These are phyloP conservation scores for Emergomyces pasteurianus DNA, from an alignment of 2,329 filamentous ascomycete genomes.

Conservation along the genomic window DNA sequence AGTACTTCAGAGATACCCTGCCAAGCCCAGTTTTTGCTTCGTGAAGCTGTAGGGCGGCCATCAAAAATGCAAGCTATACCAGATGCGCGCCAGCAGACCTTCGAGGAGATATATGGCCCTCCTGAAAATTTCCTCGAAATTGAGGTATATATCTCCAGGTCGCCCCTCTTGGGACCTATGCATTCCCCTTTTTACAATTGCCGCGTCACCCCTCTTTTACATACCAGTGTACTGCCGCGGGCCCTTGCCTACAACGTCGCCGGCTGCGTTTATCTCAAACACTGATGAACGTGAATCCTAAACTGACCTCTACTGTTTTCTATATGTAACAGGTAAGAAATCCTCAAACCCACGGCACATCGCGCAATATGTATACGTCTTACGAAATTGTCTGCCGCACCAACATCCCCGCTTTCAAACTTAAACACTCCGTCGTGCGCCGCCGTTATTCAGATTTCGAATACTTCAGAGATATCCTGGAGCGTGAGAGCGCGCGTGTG, in stretches of 20 bases:
- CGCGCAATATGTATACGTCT: slow-evolving; percentile 94
- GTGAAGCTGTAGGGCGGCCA: slow-evolving; percentile 4
- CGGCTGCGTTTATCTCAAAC: neutral
- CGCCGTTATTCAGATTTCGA: slow-evolving; percentile 97
- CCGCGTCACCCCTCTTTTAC: neutral
- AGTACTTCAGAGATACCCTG: neutral
- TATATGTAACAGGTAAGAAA: slow-evolving; percentile 60
- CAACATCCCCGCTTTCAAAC: slow-evolving; percentile 98
- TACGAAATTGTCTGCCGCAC: slow-evolving; percentile 97
- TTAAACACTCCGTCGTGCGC: slow-evolving; percentile 75
- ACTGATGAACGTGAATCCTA: neutral
- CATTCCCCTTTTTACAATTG: neutral
- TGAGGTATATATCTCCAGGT: slow-evolving; percentile 42
- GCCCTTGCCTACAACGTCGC: neutral
- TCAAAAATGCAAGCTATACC: slow-evolving; percentile 49
- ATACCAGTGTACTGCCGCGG: neutral
- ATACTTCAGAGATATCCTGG: slow-evolving; percentile 95
- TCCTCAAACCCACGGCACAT: slow-evolving; percentile 87
- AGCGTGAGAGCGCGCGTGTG: slow-evolving; percentile 86
- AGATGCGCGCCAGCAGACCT: slow-evolving; percentile 74
- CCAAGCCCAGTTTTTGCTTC: neutral
- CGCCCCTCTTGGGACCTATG: neutral
- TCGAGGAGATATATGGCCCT: slow-evolving; percentile 97
- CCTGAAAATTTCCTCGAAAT: slow-evolving; percentile 99
- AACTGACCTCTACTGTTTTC: slow-evolving; percentile 10